A percentile compares a stretch with the other conserved stretches of the same genome.
phyloP scores from a whole-genome alignment of 176 grass and related monocot species.

The Olyra latifolia region DNA sequence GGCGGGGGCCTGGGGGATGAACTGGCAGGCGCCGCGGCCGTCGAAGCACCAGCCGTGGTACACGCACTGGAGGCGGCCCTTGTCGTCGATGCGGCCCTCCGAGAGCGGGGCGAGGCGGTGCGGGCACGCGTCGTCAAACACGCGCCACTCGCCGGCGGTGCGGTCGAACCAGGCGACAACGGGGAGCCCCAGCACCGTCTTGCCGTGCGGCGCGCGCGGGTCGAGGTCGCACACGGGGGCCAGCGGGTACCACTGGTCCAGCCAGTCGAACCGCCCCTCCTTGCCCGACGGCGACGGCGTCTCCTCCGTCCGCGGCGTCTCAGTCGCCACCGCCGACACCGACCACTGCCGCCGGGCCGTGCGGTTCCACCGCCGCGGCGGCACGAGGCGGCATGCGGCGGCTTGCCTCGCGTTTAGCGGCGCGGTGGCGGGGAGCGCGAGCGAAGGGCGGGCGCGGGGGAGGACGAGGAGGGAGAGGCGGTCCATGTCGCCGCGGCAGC shows the following conservation, averaged over 20 bases:
- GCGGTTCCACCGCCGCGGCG: neutral
- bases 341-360: neutral
- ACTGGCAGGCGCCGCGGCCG: slow-evolving; percentile 73
- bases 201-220: slow-evolving; percentile 74
- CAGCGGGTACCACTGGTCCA: slow-evolving; percentile 84
- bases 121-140: slow-evolving; percentile 81
- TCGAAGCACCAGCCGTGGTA: slow-evolving; percentile 99
- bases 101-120: slow-evolving; percentile 93
- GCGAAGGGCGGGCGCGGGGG: neutral
- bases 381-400: neutral
- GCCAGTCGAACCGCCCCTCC: slow-evolving; percentile 68
- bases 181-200: slow-evolving; percentile 78
- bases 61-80: slow-evolving; percentile 85
- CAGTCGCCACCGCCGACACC: slow-evolving; percentile 24
- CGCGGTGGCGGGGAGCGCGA: neutral
- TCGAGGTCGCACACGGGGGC: slow-evolving; percentile 84
- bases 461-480: slow-evolving; percentile 17
- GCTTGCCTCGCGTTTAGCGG: neutral
- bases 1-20: slow-evolving; percentile 40
- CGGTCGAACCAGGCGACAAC: slow-evolving; percentile 86
- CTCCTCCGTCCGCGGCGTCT: slow-evolving; percentile 7
- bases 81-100: slow-evolving; percentile 77
- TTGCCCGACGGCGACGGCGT: neutral
- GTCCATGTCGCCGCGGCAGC: slow-evolving; percentile 29
- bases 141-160: slow-evolving; percentile 58